These are phyloP conservation scores for Gonapodya prolifera DNA, from an alignment of 192 early-diverging fungal genomes.

Conservation along the genomic window DNA sequence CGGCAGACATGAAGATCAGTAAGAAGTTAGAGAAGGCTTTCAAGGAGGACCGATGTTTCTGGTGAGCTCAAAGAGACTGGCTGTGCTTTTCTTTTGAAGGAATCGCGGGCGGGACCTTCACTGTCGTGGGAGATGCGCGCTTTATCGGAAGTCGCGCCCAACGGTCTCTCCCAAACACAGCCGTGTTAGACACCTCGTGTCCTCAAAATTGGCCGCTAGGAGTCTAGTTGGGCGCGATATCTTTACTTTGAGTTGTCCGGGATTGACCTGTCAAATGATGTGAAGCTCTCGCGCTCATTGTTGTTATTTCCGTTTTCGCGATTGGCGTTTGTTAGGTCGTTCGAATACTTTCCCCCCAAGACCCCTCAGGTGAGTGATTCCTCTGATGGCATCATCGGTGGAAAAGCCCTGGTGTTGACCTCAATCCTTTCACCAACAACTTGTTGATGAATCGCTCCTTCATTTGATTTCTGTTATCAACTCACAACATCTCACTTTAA, in stretches of 20 bases:
- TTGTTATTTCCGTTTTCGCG: background rate
- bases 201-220: background rate
- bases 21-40: conserved; percentile 30
- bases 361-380: conserved; percentile 31
- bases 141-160: background rate
- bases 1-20: conserved; percentile 27
- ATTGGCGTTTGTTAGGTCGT: conserved; percentile 38
- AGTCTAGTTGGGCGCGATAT: background rate
- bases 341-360: conserved; percentile 98
- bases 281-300: background rate
- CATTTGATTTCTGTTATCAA: background rate
- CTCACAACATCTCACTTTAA: conserved; percentile 15
- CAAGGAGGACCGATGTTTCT: conserved; percentile 29
- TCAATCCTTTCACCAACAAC: background rate
- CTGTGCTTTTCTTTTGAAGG: too few species aligned
- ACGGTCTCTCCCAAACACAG: background rate
- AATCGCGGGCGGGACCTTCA: conserved; percentile 21
- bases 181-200: background rate
- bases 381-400: background rate
- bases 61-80: too few species aligned
- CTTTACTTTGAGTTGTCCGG: background rate
- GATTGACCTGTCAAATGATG: background rate
- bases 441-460: background rate
- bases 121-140: background rate
- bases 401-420: background rate